These are phyloP conservation scores for Iris pallida DNA, from an alignment of 116 monocot genomes.

Conservation along the genomic window DNA sequence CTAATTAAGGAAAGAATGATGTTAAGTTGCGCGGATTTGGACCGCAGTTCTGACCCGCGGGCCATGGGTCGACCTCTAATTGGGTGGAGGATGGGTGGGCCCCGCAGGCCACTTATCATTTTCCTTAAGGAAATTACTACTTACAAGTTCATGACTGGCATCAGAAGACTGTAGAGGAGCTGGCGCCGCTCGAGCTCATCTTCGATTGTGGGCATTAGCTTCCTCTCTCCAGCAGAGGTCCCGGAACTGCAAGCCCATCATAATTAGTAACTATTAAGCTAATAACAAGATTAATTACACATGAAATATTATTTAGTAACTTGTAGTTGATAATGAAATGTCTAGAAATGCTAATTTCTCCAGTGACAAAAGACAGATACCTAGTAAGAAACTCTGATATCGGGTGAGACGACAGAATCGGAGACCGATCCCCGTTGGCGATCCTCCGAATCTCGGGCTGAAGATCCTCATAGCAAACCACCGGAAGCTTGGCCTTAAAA, in stretches of 20 bases:
- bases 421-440: slow-evolving; percentile 53
- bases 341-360: too few species aligned
- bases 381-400: slow-evolving; percentile 68
- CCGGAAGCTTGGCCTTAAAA: slow-evolving; percentile 21
- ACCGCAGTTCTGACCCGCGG: too few species aligned
- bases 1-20: not conserved
- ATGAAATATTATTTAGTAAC: too few species aligned
- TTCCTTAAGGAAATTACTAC: not conserved
- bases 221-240: slow-evolving; percentile 64
- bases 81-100: too few species aligned
- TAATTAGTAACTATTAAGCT: too few species aligned
- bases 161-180: slow-evolving; percentile 46
- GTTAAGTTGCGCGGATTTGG: too few species aligned
- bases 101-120: too few species aligned
- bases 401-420: slow-evolving; percentile 47
- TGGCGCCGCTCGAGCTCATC: slow-evolving; percentile 58
- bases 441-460: slow-evolving; percentile 49
- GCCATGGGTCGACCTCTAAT: too few species aligned
- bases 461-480: slow-evolving; percentile 58
- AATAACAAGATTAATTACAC: not conserved
- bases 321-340: too few species aligned
- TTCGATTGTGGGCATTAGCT: slow-evolving; percentile 63
- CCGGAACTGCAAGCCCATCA: slow-evolving; percentile 30
- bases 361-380: slow-evolving; percentile 8
- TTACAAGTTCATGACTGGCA: slow-evolving; percentile 56